These are phyloP conservation scores for Cladosporium halotolerans DNA, from an alignment of 2,329 filamentous ascomycete genomes.

Conservation along the genomic window DNA sequence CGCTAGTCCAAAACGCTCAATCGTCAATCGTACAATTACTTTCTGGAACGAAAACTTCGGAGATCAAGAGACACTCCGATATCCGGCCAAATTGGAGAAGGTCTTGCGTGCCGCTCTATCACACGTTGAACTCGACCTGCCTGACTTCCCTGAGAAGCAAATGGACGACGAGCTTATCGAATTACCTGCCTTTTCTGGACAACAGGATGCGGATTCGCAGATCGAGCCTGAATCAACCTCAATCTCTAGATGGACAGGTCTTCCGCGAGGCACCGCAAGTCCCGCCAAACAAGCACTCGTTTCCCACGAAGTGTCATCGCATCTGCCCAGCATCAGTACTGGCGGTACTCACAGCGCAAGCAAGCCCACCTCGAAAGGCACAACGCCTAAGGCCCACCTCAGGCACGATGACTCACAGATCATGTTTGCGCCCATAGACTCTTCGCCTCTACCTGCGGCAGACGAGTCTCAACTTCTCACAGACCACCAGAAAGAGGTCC, in stretches of 20 bases:
- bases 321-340: constrained; percentile 1
- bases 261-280: constrained; percentile 12
- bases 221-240: neutral
- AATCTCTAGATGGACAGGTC: constrained; percentile 3
- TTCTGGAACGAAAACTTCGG: constrained; percentile 70
- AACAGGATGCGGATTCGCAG: constrained; percentile 12
- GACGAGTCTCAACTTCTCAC: constrained; percentile 69
- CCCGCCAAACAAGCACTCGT: constrained; percentile 19
- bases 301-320: neutral
- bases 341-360: neutral
- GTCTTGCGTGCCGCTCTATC: constrained; percentile 57
- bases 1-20: constrained; percentile 44
- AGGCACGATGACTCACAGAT: constrained; percentile 80
- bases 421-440: constrained; percentile 64
- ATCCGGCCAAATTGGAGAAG: constrained; percentile 57
- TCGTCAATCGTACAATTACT: constrained; percentile 47
- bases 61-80: constrained; percentile 52
- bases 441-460: constrained; percentile 39
- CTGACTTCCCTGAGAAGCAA: constrained; percentile 41
- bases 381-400: constrained; percentile 38
- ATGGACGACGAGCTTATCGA: neutral
- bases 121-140: constrained; percentile 47
- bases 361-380: neutral
- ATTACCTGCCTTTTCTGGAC: constrained; percentile 24
- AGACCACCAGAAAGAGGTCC: constrained; percentile 71